phyloP scores from a whole-genome alignment of 768 basidiomycete genomes.

The Mycena pura region DNA sequence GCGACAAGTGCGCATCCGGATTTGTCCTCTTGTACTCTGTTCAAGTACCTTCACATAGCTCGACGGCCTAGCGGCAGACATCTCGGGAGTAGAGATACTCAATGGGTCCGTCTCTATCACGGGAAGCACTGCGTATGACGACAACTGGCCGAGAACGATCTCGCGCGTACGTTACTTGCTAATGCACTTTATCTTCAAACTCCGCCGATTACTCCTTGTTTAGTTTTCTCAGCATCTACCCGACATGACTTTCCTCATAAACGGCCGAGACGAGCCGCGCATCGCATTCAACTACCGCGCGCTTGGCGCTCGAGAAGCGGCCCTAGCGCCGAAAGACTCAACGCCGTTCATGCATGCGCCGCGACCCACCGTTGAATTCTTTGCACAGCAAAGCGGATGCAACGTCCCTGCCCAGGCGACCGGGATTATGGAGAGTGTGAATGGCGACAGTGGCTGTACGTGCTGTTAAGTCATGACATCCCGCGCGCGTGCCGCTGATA shows the following conservation, averaged over 20 bases:
- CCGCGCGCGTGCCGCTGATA: too few relatives aligned
- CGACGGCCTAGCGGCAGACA: too few relatives aligned
- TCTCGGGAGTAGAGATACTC: too few relatives aligned
- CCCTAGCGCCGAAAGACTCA: neutral
- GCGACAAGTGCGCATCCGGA: too few relatives aligned
- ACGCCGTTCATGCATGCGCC: neutral
- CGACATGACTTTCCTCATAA: conserved; percentile 11
- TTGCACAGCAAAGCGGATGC: conserved; percentile 10
- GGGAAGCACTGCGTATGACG: too few relatives aligned
- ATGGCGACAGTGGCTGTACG: neutral
- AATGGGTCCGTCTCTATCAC: too few relatives aligned
- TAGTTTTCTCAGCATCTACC: neutral
- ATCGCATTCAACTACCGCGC: conserved; percentile 5
- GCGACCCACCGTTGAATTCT: neutral
- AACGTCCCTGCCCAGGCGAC: neutral
- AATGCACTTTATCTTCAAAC: too few relatives aligned
- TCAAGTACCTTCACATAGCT: too few relatives aligned
- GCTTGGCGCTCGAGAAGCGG: neutral
- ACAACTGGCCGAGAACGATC: too few relatives aligned
- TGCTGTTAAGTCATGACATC: neutral
- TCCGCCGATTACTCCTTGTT: too few relatives aligned
- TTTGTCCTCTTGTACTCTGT: too few relatives aligned
- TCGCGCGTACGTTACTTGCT: too few relatives aligned
- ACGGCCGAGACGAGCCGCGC: conserved; percentile 16
- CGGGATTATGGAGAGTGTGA: neutral